Percentiles rank a stretch among this genome's conserved stretches.
Conservation (phyloP, 192 early-diverging fungal genomes). For the Ramicandelaber brevisporus region DNA sequence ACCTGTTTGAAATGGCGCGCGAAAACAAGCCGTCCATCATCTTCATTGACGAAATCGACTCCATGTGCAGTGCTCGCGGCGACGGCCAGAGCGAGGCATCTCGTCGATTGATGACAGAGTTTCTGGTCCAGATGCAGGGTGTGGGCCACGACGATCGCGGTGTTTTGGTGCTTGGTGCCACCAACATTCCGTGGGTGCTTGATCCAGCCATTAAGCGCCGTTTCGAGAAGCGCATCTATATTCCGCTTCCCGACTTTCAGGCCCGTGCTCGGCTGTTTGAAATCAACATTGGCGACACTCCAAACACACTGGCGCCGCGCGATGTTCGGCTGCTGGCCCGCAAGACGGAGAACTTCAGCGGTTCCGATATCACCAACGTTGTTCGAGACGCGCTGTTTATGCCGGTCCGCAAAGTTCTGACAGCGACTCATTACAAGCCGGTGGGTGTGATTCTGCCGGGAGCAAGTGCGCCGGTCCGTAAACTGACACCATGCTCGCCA, state of each 20-base stretch:
- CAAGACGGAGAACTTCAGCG: constrained; percentile 76
- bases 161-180: constrained; percentile 87
- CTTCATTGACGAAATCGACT: constrained; percentile 98
- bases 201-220: constrained; percentile 81
- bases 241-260: constrained; percentile 74
- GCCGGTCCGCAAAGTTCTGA: constrained; percentile 87
- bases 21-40: constrained; percentile 88
- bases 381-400: constrained; percentile 95
- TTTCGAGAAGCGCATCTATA: constrained; percentile 96
- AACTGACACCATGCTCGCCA: constrained; percentile 70
- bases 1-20: constrained; percentile 80
- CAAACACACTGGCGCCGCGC: constrained; percentile 38
- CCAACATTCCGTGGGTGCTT: constrained; percentile 92
- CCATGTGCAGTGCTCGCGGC: constrained; percentile 79
- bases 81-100: constrained; percentile 93
- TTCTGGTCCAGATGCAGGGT: constrained; percentile 97
- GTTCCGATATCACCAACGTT: constrained; percentile 84
- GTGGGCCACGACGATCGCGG: constrained; percentile 88
- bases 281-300: constrained; percentile 80
- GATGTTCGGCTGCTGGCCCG: constrained; percentile 59
- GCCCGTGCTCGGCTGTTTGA: constrained; percentile 80
- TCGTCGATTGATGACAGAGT: constrained; percentile 90
- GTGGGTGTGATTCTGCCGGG: constrained; percentile 7
- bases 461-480: constrained; percentile 2
- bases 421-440: constrained; percentile 75